Conservation (phyloP, 2,329 filamentous ascomycete genomes). For the Zasmidium citrigriseum region DNA sequence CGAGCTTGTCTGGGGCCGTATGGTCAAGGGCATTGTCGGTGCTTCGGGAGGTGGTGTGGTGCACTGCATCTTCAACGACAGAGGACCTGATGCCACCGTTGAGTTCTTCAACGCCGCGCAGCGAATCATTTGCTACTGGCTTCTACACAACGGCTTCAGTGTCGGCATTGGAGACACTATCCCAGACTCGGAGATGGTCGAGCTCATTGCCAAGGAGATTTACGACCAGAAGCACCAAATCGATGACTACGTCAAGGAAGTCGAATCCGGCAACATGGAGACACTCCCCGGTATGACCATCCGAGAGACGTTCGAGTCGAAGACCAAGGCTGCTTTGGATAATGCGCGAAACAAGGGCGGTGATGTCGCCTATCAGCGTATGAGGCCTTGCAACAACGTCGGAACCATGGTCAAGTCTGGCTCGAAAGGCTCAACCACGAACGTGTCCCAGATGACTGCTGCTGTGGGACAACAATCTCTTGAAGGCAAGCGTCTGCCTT, state of each 20-base stretch:
- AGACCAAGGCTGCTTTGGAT: conserved; percentile 91
- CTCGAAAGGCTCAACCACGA: conserved; percentile 98
- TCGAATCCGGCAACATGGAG: conserved; percentile 85
- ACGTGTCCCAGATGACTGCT: conserved; percentile 99
- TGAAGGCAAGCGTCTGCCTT: conserved; percentile 97
- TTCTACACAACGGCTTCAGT: conserved; percentile 93
- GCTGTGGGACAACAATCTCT: conserved; percentile 97
- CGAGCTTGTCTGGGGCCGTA: conserved; percentile 83
- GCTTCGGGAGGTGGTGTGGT: conserved; percentile 87
- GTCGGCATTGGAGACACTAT: conserved; percentile 99
- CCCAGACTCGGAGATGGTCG: conserved; percentile 81
- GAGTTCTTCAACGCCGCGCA: conserved; percentile 95
- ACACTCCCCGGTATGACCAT: conserved; percentile 98
- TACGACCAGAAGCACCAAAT: conserved; percentile 80
- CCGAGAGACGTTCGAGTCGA: conserved; percentile 96
- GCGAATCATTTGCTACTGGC: conserved; percentile 94
- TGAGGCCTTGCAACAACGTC: conserved; percentile 96
- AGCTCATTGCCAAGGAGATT: conserved; percentile 80
- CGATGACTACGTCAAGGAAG: conserved; percentile 69
- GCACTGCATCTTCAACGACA: conserved; percentile 94
- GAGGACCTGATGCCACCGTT: conserved; percentile 82
- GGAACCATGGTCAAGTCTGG: conserved; percentile 95
- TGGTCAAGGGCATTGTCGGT: conserved; percentile 93
- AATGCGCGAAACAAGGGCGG: conserved; percentile 95
- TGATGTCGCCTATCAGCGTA: conserved; percentile 84